Conservation (phyloP, 345 rosid species). For the Brassica juncea region DNA sequence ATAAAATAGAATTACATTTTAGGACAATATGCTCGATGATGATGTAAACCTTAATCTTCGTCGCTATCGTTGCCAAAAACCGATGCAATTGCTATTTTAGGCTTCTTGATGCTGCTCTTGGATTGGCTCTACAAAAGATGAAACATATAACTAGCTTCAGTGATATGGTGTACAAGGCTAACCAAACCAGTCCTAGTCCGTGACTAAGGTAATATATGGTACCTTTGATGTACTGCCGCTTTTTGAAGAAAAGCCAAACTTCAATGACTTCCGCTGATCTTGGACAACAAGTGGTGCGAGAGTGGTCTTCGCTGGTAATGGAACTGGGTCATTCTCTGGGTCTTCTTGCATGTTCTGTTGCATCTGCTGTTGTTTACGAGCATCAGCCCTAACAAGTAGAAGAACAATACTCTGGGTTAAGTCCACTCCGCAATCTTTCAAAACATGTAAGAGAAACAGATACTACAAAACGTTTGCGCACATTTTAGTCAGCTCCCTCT, state of each 20-base stretch:
- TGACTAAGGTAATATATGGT: not conserved
- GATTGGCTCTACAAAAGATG: conserved; percentile 50
- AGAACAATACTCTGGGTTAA: not conserved
- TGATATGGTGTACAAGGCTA: not conserved
- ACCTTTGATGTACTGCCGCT: conserved; percentile 68
- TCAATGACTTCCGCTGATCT: conserved; percentile 74
- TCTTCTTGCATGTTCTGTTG: conserved; percentile 54
- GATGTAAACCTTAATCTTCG: conserved; percentile 47
- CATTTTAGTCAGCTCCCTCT: conserved; percentile 92
- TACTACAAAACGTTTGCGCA: conserved; percentile 47
- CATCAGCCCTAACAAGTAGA: conserved; percentile 67
- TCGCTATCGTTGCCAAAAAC: conserved; percentile 80
- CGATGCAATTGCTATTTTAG: conserved; percentile 64
- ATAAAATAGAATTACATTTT: not conserved
- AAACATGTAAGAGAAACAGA: not conserved
- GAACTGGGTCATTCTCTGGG: conserved; percentile 44
- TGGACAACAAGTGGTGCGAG: conserved; percentile 63
- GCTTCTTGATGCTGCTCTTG: conserved; percentile 58
- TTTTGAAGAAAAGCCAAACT: conserved; percentile 90
- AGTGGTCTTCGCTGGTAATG: conserved; percentile 37
- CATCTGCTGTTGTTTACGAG: conserved; percentile 68
- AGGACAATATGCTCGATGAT: not conserved
- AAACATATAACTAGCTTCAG: not conserved
- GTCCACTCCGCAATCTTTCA: not conserved
- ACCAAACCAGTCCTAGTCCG: not conserved